Evolutionary conservation across 2,329 filamentous ascomycete genomes (phyloP), one percentile per base, ranked within the genome.

Genomic region (Xylaria hypoxylon): DNA sequence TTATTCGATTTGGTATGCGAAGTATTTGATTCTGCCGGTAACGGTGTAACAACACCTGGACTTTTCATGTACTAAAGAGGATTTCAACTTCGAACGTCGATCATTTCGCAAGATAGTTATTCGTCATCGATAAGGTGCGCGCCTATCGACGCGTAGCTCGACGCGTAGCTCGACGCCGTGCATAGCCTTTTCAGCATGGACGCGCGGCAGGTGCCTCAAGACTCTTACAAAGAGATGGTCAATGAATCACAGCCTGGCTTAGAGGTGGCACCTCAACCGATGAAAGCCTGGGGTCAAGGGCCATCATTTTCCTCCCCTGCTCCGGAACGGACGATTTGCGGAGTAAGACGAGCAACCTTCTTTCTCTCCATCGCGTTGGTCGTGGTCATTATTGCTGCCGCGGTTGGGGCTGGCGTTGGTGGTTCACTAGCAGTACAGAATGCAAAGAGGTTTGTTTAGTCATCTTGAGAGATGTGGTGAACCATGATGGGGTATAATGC

Each of bases 401-500:
- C 68, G 0, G 56, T 74, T 11, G 72, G 70, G 4, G 71, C 67
- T 19, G 72, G 71, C 3, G 67, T 74, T 2, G 72, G 71, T 2
- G 72, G 71, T n/a, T 71, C 68, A 5, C 17, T 72, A 26, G 71
- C 71, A 5, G 70, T 71, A 2, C 66, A 72, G 53, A 71, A 70
- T 50, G 70, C 65, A 5, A 65, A 56, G 35, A 65, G 31, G 67
- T 72, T 28, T 45, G 67, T 60, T 50, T 45, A 31, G 22, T 24
- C 26, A 3, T 26, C 15, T 10, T 38, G 22, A 13, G 44, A 11
- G 22, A 26, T 19, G 24, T n/a, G 8, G 24, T 26, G 19, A 22
- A n/a, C 13, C 26, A 5, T 31, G 5, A 26, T 33, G 5, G 15
- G 17, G 22, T 38, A n/a, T 5, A n/a, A 42, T 19, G 19, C 59